A percentile compares a stretch with the other conserved stretches of the same genome.
Conservation (phyloP, 2,329 filamentous ascomycete genomes). For the Furcasterigmium furcatum region DNA sequence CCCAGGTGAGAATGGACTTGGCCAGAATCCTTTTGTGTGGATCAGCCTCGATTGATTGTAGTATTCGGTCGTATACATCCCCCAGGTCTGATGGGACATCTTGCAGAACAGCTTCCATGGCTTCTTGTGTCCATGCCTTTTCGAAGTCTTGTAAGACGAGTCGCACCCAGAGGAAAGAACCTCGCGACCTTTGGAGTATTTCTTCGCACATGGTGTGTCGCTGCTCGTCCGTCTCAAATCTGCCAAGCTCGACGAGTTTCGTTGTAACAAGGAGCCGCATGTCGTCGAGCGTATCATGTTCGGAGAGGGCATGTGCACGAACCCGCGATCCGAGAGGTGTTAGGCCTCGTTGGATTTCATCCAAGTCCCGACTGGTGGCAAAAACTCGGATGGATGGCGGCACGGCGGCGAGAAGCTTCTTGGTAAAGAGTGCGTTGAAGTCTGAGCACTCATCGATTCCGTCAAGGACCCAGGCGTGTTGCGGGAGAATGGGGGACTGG, state of each 20-base stretch:
- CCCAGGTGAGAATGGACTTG: slow-evolving; percentile 19
- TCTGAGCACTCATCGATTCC: slow-evolving; percentile 23
- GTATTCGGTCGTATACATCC: slow-evolving; percentile 19
- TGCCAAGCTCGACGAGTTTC: slow-evolving; percentile 14
- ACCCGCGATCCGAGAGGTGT: slow-evolving; percentile 12
- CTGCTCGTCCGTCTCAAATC: slow-evolving; percentile 9
- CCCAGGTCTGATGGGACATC: slow-evolving; percentile 20
- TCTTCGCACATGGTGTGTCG: slow-evolving; percentile 16
- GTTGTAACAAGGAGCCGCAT: slow-evolving; percentile 18
- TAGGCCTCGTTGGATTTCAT: slow-evolving; percentile 20
- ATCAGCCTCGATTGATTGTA: slow-evolving; percentile 15
- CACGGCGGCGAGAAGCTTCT: slow-evolving; percentile 11
- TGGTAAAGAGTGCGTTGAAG: slow-evolving; percentile 14
- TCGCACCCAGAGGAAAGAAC: slow-evolving; percentile 25
- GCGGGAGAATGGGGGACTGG: slow-evolving; percentile 9
- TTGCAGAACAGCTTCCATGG: slow-evolving; percentile 18
- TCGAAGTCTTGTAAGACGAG: slow-evolving; percentile 25
- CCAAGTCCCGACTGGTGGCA: slow-evolving; percentile 20
- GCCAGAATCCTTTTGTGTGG: slow-evolving; percentile 14
- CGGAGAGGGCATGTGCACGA: slow-evolving; percentile 9
- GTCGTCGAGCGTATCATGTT: slow-evolving; percentile 17
- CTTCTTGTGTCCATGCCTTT: slow-evolving; percentile 20
- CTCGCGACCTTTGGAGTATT: slow-evolving; percentile 22
- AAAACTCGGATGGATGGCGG: slow-evolving; percentile 19
- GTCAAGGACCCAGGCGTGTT: slow-evolving; percentile 25